Conservation (phyloP, 768 basidiomycete genomes). For the Asterophora parasitica region DNA sequence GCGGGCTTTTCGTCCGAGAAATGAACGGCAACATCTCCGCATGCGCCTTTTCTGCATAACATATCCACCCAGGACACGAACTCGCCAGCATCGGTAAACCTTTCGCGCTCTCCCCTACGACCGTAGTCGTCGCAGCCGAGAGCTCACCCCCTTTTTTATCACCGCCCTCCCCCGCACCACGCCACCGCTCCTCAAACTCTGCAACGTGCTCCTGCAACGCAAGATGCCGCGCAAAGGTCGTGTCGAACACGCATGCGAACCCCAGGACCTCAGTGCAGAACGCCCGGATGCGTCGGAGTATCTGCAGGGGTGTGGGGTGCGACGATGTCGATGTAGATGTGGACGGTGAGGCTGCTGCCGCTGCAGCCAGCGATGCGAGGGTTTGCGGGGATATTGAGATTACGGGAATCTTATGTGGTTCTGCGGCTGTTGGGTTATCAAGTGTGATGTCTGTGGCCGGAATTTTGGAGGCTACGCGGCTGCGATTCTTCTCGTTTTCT, state of each 20-base stretch:
- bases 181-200: constrained; percentile 76
- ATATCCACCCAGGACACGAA: constrained; percentile 98
- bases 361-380: constrained; percentile 75
- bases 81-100: constrained; percentile 87
- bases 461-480: neutral
- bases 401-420: constrained; percentile 53
- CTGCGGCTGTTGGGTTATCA: constrained; percentile 18
- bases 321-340: constrained; percentile 38
- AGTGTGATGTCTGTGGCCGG: neutral
- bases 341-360: constrained; percentile 47
- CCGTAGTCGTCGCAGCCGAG: neutral
- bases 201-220: constrained; percentile 74
- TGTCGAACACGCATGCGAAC: constrained; percentile 85
- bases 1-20: constrained; percentile 83
- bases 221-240: constrained; percentile 89
- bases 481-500: constrained; percentile 34
- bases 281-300: constrained; percentile 65
- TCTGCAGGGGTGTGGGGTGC: constrained; percentile 44
- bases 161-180: constrained; percentile 18
- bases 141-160: constrained; percentile 8
- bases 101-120: constrained; percentile 14
- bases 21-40: constrained; percentile 91
- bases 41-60: constrained; percentile 98
- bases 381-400: constrained; percentile 89
- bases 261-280: constrained; percentile 69